Evolutionary conservation across 2,329 filamentous ascomycete species (phyloP).

Genomic region (Fusarium cicatricum): DNA sequence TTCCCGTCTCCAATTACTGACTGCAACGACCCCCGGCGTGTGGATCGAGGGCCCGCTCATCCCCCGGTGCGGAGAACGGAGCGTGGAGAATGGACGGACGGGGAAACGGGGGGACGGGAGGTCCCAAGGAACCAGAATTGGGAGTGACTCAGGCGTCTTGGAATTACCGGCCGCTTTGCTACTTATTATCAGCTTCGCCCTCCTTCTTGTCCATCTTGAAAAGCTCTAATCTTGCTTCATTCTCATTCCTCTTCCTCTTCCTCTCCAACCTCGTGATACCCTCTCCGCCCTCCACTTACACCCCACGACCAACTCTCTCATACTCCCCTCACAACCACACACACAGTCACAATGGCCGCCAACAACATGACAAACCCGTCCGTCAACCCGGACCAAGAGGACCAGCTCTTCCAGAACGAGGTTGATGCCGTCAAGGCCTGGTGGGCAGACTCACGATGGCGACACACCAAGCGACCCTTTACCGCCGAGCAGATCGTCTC

Average conservation of each 20-base stretch:
- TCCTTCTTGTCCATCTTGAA: constrained; percentile 3
- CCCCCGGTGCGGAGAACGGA: constrained; percentile 26
- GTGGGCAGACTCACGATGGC: constrained; percentile 94
- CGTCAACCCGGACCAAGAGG: constrained; percentile 65
- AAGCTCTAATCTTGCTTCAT: constrained; percentile 4
- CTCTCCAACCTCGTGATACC: constrained; percentile 10
- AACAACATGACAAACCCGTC: constrained; percentile 69
- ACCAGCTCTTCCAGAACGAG: constrained; percentile 79
- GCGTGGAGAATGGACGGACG: constrained; percentile 25
- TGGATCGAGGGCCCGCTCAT: not conserved
- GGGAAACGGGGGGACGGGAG: constrained; percentile 25
- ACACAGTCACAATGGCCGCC: constrained; percentile 57
- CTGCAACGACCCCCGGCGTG: constrained; percentile 18
- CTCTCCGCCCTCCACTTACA: constrained; percentile 19
- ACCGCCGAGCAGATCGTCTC: constrained; percentile 97
- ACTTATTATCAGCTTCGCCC: constrained; percentile 39
- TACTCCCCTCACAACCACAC: not conserved
- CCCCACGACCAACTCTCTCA: not conserved
- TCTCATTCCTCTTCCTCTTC: constrained; percentile 8
- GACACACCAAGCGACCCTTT: constrained; percentile 89
- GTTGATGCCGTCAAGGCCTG: constrained; percentile 90
- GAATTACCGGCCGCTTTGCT: constrained; percentile 32
- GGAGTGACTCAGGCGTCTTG: constrained; percentile 26
- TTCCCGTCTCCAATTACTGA: constrained; percentile 7
- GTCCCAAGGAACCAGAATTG: constrained; percentile 9